Evolutionary conservation across 805 yeast genomes (phyloP), one percentile per base, ranked within the genome.

Genomic region (Cyberlindnera americana): DNA sequence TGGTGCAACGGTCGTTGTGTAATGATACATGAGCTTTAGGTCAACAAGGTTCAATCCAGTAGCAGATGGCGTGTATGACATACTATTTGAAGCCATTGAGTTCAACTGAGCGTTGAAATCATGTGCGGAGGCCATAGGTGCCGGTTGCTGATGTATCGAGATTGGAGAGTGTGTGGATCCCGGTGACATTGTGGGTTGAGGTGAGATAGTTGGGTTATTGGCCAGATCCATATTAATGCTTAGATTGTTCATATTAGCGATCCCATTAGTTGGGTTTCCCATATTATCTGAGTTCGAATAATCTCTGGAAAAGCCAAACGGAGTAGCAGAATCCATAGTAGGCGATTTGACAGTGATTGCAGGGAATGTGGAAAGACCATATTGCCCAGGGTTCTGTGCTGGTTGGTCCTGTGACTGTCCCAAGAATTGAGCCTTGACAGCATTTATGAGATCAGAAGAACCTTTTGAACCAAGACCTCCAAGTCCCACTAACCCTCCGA

Each of bases 11-110:
- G 75, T 79, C 0, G 88, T 77, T 6, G 90, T 81, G 60, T 89
- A 91, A 62, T 90, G 95, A 60, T 87, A 84, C 78, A 91, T 84
- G 33, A 91, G 67, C 50, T 83, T 73, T 45, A 91, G 66, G 60
- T 91, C 97, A 11, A 36, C 28, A 21, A 54, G 30, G 29, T 54
- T 53, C 23, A 83, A 66, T 2, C 43, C 44, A 3, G 73, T 84
- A 67, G 60, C 86, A 84, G 41, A 34, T 84, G 64, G 61, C 66
- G 39, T 59, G 52, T 40, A 54, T 45, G 46, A 18, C 23, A 31
- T 40, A 9, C 46, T 37, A 10, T 16, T 52, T 46, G 19, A 32
- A 10, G 37, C 15, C 25, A 38, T 24, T 4, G 46, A 38, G 6
- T 39, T 40, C 22, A 41, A 23, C 28, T 37, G 42, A 5, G 38